Evolutionary conservation across 1,284 basidiomycete species (phyloP), one percentile per base, ranked within the genome.

Genomic region (Sphaerobolus stellatus): DNA sequence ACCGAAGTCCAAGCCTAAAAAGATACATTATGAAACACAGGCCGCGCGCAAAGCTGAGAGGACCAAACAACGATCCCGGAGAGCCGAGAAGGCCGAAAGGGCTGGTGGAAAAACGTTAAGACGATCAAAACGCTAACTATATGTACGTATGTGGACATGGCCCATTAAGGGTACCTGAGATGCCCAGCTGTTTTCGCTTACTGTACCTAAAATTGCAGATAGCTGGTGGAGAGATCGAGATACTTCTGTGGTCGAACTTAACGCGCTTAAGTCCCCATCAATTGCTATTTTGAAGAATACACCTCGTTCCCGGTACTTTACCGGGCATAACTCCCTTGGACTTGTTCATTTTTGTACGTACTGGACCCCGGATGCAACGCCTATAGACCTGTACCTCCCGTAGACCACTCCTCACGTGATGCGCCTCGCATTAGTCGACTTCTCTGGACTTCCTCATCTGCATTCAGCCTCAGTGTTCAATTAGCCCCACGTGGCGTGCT

Each of bases 11-110:
- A 68, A 64, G 56, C 59, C 71, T 43, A 79, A 79, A 61, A 81
- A 82, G 58, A 66, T 84, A 51, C 75, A 75, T 52, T 88, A 89
- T 62, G 80, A 86, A 64, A 85, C 81, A 4, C 85, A 82, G 61
- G 78, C 77, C 24, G 84, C 76, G 11, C 75, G 86, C 45, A 79
- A 77, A 56, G 66, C 69, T 24, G 80, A 84, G 51, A 74, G 73
- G 50, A 65, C 69, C 41, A 88, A 84, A 62, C 84, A 88, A 64
- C 73, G 72, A 36, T 75, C 71, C n/a, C 73, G 85, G 46, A 78
- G 80, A 62, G 72, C 74, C 18, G 86, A 88, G 67, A 88, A 86
- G 66, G 85, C 84, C 6, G 81, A 81, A 59, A 71, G 77, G 29
- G 83, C 84, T n/a, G 83, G 84, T 44, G 83, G 81, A 40, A 82